Percentiles rank a stretch among this genome's conserved stretches.
These are phyloP conservation scores for Phytophthora pini DNA, from an alignment of 352 stramenopile species.

Conservation along the genomic window DNA sequence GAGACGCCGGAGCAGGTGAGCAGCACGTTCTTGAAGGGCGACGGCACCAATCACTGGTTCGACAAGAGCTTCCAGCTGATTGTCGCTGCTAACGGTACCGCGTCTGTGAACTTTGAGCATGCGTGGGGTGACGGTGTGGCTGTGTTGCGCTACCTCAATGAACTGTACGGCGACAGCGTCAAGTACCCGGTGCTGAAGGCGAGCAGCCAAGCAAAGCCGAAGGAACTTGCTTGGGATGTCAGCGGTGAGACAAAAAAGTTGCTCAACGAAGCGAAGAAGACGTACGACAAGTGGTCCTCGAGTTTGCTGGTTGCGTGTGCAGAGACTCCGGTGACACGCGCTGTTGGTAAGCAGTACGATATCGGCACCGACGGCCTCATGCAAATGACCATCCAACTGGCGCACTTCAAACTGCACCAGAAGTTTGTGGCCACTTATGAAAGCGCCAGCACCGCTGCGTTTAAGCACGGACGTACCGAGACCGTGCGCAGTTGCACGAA, in stretches of 20 bases:
- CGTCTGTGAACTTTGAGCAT: conserved; percentile 92
- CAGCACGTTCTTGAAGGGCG: conserved; percentile 81
- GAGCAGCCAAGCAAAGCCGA: conserved; percentile 28
- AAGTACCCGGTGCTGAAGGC: conserved; percentile 73
- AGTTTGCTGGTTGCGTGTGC: conserved; percentile 75
- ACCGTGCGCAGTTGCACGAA: conserved; percentile 91
- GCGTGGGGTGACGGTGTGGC: conserved; percentile 91
- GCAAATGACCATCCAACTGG: conserved; percentile 93
- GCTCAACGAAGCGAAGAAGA: conserved; percentile 71
- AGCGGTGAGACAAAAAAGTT: conserved; percentile 60
- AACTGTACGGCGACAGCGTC: conserved; percentile 84
- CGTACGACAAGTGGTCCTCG: conserved; percentile 71
- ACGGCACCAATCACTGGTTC: conserved; percentile 91
- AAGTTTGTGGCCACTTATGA: conserved; percentile 91
- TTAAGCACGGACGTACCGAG: conserved; percentile 92
- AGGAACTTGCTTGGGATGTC: conserved; percentile 73
- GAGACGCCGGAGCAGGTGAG: conserved; percentile 64
- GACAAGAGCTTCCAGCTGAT: conserved; percentile 94
- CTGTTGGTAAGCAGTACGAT: conserved; percentile 67
- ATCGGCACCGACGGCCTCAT: conserved; percentile 91
- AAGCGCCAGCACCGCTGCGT: conserved; percentile 88
- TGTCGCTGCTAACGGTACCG: conserved; percentile 77
- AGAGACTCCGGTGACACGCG: conserved; percentile 74
- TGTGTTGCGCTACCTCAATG: conserved; percentile 90
- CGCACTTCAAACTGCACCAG: conserved; percentile 85